Evolutionary conservation across 306 rosid genomes (phyloP).

Genomic region (Ziziphus jujuba): DNA sequence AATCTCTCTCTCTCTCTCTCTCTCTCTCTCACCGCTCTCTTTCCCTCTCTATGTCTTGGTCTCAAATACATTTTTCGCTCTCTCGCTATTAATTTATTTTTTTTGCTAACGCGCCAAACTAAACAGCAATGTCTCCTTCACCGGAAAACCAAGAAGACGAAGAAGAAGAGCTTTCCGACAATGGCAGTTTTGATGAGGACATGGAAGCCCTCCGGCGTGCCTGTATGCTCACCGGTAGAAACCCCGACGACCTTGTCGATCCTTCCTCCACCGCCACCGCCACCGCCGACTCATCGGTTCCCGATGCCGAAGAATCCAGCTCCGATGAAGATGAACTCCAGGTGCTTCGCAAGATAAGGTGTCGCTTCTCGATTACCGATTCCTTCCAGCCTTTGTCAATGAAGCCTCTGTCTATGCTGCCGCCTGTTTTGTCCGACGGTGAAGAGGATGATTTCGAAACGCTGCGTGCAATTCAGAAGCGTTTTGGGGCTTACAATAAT

Average conservation of each 20-base stretch:
- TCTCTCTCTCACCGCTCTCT: too few relatives aligned
- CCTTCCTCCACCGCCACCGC: not conserved
- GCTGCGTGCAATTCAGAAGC: constrained; percentile 51
- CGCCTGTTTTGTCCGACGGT: constrained; percentile 42
- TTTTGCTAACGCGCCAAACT: not conserved
- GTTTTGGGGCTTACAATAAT: constrained; percentile 47
- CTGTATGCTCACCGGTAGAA: constrained; percentile 41
- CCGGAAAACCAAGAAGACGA: constrained; percentile 27
- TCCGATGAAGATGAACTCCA: constrained; percentile 44
- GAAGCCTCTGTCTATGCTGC: constrained; percentile 38
- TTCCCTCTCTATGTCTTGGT: too few relatives aligned
- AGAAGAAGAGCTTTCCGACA: constrained; percentile 25
- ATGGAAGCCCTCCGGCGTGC: constrained; percentile 67
- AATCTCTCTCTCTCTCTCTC: not conserved
- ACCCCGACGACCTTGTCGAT: constrained; percentile 18
- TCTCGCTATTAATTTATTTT: too few relatives aligned
- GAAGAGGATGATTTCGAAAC: constrained; percentile 72
- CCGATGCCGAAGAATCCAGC: constrained; percentile 6
- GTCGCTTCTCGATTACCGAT: constrained; percentile 39
- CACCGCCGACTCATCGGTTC: not conserved
- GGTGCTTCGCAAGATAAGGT: constrained; percentile 46
- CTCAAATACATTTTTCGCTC: not conserved
- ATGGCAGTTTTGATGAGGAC: constrained; percentile 59
- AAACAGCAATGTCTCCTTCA: constrained; percentile 40
- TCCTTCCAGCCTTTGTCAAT: constrained; percentile 23